Evolutionary conservation across 208 protist genomes (phyloP).

Genomic region (Leptomonas pyrrhocoris): DNA sequence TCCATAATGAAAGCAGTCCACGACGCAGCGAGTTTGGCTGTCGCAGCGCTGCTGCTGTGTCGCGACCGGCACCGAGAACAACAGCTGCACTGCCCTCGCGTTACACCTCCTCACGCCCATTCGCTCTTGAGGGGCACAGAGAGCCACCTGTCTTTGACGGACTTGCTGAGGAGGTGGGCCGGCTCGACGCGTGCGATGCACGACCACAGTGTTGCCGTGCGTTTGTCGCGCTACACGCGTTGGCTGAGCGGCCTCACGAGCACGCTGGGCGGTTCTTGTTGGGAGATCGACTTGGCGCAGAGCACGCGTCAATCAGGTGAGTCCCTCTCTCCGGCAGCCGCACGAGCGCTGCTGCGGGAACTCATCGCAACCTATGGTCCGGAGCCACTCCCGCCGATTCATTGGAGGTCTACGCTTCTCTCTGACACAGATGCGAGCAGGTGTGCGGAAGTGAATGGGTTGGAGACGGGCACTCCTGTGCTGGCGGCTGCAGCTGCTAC

Average conservation of each 20-base stretch:
- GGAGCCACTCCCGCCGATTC: not conserved
- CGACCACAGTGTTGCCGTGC: slow-evolving; percentile 3
- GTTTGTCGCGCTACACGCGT: slow-evolving; percentile 6
- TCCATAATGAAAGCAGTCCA: not conserved
- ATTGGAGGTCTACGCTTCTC: not conserved
- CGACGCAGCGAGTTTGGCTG: not conserved
- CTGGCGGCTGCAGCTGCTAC: not conserved
- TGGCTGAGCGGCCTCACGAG: slow-evolving; percentile 7
- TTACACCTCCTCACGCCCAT: not conserved
- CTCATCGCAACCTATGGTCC: slow-evolving; percentile 4
- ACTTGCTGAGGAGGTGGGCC: not conserved
- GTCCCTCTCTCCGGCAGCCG: not conserved
- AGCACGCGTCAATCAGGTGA: not conserved
- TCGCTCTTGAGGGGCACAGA: not conserved
- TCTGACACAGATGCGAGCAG: not conserved
- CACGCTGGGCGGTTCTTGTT: not conserved
- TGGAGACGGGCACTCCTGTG: not conserved
- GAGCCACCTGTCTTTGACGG: not conserved
- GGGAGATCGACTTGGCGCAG: not conserved
- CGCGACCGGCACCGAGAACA: not conserved
- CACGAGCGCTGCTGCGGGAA: not conserved
- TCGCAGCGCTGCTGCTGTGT: slow-evolving; percentile 8
- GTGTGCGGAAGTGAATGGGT: not conserved
- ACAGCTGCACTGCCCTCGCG: not conserved
- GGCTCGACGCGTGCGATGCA: not conserved